Conservation (phyloP, 768 basidiomycete species). For the Leccinum longicurvipes region DNA sequence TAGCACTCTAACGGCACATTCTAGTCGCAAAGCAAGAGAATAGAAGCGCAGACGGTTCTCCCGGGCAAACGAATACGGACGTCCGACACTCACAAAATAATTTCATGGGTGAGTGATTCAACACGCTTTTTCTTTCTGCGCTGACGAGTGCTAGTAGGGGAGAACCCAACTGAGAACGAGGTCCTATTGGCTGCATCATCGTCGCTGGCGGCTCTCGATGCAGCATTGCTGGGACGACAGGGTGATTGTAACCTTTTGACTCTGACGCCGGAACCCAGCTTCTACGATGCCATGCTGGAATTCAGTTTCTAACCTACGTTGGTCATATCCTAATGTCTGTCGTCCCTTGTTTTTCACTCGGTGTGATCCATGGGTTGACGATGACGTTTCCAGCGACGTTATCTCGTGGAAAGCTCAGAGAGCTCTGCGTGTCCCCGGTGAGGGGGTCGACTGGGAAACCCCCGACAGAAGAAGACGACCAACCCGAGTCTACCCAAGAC, state of each 20-base stretch:
- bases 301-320: background rate
- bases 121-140: background rate
- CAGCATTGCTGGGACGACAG: background rate
- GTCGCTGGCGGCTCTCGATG: constrained; percentile 4
- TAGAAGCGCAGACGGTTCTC: background rate
- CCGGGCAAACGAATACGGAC: too few relatives aligned
- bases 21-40: background rate
- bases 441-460: constrained; percentile 6
- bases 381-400: constrained; percentile 1
- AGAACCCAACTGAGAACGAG: background rate
- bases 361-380: background rate
- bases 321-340: constrained; percentile 5
- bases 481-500: too few relatives aligned
- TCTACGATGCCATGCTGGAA: background rate
- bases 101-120: constrained; percentile 6
- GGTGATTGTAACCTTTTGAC: background rate
- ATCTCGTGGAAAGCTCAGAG: background rate
- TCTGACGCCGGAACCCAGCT: constrained; percentile 1
- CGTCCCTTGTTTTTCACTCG: background rate
- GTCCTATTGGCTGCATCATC: background rate
- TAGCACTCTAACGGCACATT: background rate
- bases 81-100: background rate
- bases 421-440: constrained; percentile 5
- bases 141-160: constrained; percentile 4
- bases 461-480: too few relatives aligned